These are phyloP conservation scores for Candida mesenterica DNA, from an alignment of 1,139 yeast genomes.

Conservation along the genomic window DNA sequence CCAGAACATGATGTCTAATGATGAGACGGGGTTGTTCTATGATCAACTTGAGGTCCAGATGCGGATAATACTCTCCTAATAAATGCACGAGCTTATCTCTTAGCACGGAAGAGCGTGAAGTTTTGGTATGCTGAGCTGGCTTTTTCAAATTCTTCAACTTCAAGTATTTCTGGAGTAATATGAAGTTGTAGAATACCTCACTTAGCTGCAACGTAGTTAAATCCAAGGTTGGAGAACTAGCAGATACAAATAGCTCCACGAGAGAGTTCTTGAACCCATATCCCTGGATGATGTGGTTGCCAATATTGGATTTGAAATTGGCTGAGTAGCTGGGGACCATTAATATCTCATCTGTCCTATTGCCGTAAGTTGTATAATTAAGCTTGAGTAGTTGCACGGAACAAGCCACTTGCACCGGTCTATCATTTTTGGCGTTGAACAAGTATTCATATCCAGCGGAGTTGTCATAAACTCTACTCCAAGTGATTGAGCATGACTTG, in stretches of 20 bases:
- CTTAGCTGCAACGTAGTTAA: constrained; percentile 47
- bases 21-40: constrained; percentile 46
- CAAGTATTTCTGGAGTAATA: constrained; percentile 30
- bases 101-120: background rate
- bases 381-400: constrained; percentile 44
- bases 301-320: constrained; percentile 54
- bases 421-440: constrained; percentile 47
- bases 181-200: constrained; percentile 36
- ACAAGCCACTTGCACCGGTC: constrained; percentile 51
- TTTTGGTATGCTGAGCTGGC: background rate
- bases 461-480: constrained; percentile 29
- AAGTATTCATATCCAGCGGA: constrained; percentile 62
- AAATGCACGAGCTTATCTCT: constrained; percentile 16
- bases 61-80: constrained; percentile 45
- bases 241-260: constrained; percentile 39
- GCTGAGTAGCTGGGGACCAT: constrained; percentile 53
- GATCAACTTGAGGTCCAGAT: constrained; percentile 38
- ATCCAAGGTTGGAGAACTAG: constrained; percentile 50
- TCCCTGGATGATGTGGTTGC: constrained; percentile 36
- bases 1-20: constrained; percentile 27
- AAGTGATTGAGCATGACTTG: constrained; percentile 34
- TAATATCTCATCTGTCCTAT: constrained; percentile 39
- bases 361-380: constrained; percentile 22
- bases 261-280: constrained; percentile 39
- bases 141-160: constrained; percentile 23